These are phyloP conservation scores for Polyplosphaeria fusca DNA, from an alignment of 495 filamentous ascomycete genomes.

Conservation along the genomic window DNA sequence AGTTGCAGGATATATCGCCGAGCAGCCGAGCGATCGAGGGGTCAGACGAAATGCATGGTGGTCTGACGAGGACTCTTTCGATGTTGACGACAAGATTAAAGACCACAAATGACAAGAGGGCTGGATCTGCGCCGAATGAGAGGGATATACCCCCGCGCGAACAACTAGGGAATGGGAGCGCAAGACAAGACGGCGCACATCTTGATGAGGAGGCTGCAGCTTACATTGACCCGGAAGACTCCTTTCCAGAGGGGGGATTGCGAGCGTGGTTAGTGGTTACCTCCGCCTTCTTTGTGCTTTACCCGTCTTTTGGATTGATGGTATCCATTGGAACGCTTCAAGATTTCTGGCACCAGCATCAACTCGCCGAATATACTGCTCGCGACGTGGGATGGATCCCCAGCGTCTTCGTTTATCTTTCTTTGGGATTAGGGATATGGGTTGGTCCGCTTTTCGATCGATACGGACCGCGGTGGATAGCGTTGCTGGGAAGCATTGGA, in stretches of 20 bases:
- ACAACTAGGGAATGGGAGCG: neutral
- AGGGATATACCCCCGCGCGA: neutral
- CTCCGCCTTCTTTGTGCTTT: conserved; percentile 35
- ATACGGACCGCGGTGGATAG: conserved; percentile 66
- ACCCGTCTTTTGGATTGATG: conserved; percentile 40
- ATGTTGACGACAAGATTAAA: neutral
- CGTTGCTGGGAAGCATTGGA: conserved; percentile 58
- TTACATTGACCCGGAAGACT: conserved; percentile 19
- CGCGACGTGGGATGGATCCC: conserved; percentile 61
- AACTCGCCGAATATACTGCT: conserved; percentile 48
- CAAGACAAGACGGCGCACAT: neutral
- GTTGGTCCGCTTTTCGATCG: conserved; percentile 71
- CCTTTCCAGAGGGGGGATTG: conserved; percentile 37
- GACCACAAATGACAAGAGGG: neutral
- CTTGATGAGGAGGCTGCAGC: conserved; percentile 5
- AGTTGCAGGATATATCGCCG: conserved; percentile 10
- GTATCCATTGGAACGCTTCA: conserved; percentile 55
- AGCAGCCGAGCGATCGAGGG: neutral
- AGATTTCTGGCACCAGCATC: conserved; percentile 54
- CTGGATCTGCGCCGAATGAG: neutral
- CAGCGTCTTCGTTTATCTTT: conserved; percentile 52
- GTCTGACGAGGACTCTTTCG: neutral
- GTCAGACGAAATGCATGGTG: conserved; percentile 1
- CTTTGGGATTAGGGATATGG: conserved; percentile 57
- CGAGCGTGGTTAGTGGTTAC: conserved; percentile 38